Conservation (phyloP, 257 asterid species). For the Solanum lignicaule region DNA sequence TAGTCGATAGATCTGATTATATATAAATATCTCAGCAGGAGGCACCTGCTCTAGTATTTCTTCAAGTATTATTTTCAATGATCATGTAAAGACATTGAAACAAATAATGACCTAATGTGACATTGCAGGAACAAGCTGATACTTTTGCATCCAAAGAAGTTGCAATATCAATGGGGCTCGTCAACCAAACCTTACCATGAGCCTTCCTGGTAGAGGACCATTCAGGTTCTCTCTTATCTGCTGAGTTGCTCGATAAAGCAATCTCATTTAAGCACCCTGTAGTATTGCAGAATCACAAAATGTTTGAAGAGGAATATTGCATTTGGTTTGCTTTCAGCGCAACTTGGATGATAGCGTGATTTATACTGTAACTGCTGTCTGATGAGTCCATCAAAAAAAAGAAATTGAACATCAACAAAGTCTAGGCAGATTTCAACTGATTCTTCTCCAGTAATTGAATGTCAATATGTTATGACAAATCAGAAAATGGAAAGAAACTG, state of each 20-base stretch:
- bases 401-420: neutral
- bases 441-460: neutral
- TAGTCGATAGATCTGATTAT: neutral
- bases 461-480: neutral
- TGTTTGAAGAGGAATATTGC: neutral
- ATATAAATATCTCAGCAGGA: neutral
- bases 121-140: constrained; percentile 93
- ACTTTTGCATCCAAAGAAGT: constrained; percentile 58
- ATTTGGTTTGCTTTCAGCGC: neutral
- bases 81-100: neutral
- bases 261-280: neutral
- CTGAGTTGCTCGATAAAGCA: constrained; percentile 4
- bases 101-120: neutral
- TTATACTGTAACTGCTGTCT: neutral
- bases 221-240: neutral
- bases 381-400: neutral
- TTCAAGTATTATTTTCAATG: neutral
- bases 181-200: constrained; percentile 62
- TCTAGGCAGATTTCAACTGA: neutral
- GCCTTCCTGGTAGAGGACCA: constrained; percentile 7
- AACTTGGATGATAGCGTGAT: neutral
- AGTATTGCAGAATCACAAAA: neutral
- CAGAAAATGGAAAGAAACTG: neutral
- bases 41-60: neutral
- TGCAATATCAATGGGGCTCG: constrained; percentile 84